Evolutionary conservation across 2,329 filamentous ascomycete species (phyloP), one percentile per base, ranked within the genome.

Genomic region (Diaporthe citri): DNA sequence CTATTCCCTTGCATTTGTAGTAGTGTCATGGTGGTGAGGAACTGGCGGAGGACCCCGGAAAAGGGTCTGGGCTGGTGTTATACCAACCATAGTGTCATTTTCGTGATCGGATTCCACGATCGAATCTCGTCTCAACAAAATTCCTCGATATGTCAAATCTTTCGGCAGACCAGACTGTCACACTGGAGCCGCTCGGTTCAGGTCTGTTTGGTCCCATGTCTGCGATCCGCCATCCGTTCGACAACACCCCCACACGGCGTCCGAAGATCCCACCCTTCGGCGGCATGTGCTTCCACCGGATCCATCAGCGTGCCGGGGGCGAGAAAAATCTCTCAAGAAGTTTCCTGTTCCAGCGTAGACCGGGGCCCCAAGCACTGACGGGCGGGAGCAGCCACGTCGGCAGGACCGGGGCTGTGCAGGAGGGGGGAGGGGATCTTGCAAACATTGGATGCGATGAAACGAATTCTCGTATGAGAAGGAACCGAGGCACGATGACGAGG

Each of bases 361-460:
- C n/a, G 31, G 25, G 39, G 25, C 13, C 17, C 15, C 41, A 13
- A 15, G 41, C 39, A 36, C 34, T 67, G 64, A 52, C 64, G 20
- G 22, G 64, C 64, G 64, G 64, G 64, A 67, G 46, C 15, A 48
- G 60, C 62, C 31, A 67, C 62, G 13, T 51, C 41, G 43, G 17
- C 43, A 36, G 4, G 43, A 67, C 46, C 34, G 64, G 64, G 64
- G 64, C 64, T 67, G 64, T 67, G 64, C 64, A 52, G 5, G 4
- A 17, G 20, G 28, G n/a, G 25, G 9, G 34, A 25, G 31, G 7
- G 31, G 31, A 52, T 67, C 64, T 67, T 46, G 64, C 34, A 67
- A 5, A 52, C 46, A 67, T 52, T 52, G 64, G 46, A 67, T 55
- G 64, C n/a, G 10, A 55, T 69, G 64, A 69, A 69, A 69, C 64